Conservation (phyloP, 1,139 yeast species). For the Protomyces pachydermus region DNA sequence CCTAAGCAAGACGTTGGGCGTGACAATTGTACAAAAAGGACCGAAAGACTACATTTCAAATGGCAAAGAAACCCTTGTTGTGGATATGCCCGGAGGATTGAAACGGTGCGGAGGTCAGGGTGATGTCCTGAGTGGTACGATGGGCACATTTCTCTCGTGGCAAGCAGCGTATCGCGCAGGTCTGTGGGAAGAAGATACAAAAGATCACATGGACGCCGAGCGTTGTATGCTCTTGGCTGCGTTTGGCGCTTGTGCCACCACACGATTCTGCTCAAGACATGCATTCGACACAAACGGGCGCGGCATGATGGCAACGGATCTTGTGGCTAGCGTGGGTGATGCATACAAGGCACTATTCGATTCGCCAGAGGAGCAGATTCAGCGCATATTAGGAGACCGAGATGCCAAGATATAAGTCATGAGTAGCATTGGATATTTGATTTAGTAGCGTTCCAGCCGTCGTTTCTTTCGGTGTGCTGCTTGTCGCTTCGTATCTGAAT, state of each 20-base stretch:
- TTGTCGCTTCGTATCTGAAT: not conserved
- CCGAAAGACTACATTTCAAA: constrained; percentile 56
- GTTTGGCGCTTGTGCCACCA: constrained; percentile 66
- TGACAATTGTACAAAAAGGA: constrained; percentile 72
- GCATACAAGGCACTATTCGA: constrained; percentile 57
- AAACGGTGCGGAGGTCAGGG: constrained; percentile 89
- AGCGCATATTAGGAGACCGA: not conserved
- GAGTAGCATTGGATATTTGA: not conserved
- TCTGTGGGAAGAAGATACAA: constrained; percentile 49
- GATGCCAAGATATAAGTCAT: not conserved
- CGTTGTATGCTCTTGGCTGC: constrained; percentile 53
- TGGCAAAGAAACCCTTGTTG: constrained; percentile 38
- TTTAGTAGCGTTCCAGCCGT: not conserved
- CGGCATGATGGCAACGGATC: constrained; percentile 78
- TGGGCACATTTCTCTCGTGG: constrained; percentile 66
- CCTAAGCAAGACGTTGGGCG: constrained; percentile 56
- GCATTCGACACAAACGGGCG: constrained; percentile 68
- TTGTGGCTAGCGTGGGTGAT: constrained; percentile 62
- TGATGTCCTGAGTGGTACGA: constrained; percentile 67
- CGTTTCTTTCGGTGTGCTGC: not conserved
- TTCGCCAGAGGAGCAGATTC: not conserved
- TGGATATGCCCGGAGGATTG: constrained; percentile 52
- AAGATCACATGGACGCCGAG: constrained; percentile 42
- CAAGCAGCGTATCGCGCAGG: constrained; percentile 53
- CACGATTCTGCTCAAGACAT: constrained; percentile 57